Conservation (phyloP, 2,329 filamentous ascomycete genomes). For the Byssochlamys sp. region DNA sequence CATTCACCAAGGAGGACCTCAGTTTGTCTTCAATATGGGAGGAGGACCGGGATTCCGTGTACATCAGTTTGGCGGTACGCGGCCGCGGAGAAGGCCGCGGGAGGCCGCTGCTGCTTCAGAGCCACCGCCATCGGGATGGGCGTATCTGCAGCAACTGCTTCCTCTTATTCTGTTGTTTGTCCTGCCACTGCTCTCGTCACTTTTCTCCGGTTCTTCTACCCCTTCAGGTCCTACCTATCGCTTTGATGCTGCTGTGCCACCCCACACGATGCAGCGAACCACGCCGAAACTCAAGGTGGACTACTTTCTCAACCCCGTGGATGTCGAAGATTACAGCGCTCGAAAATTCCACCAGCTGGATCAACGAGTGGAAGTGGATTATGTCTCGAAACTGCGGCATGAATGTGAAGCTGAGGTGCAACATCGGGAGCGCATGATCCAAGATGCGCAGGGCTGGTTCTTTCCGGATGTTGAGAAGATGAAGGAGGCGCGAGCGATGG, state of each 20-base stretch:
- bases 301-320: slow-evolving; percentile 75
- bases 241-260: slow-evolving; percentile 61
- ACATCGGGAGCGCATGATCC: slow-evolving; percentile 55
- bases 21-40: slow-evolving; percentile 91
- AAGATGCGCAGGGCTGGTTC: slow-evolving; percentile 81
- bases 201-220: slow-evolving; percentile 54
- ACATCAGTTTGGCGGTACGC: slow-evolving; percentile 81
- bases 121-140: slow-evolving; percentile 41
- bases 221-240: slow-evolving; percentile 59
- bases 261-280: slow-evolving; percentile 63
- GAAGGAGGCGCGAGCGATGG: slow-evolving; percentile 55
- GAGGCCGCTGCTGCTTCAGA: slow-evolving; percentile 49
- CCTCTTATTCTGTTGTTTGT: slow-evolving; percentile 85
- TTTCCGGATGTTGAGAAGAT: slow-evolving; percentile 71
- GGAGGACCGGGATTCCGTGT: slow-evolving; percentile 85
- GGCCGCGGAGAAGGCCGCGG: slow-evolving; percentile 66
- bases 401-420: slow-evolving; percentile 67
- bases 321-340: slow-evolving; percentile 60
- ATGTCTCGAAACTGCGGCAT: slow-evolving; percentile 56
- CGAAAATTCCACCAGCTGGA: slow-evolving; percentile 68
- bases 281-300: slow-evolving; percentile 63
- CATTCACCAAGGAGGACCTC: slow-evolving; percentile 52
- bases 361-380: slow-evolving; percentile 62
- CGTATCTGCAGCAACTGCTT: slow-evolving; percentile 62
- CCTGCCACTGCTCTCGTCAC: slow-evolving; percentile 68